Evolutionary conservation across 2,329 filamentous ascomycete genomes (phyloP).

Genomic region (Rhexocercosporidium sp.): DNA sequence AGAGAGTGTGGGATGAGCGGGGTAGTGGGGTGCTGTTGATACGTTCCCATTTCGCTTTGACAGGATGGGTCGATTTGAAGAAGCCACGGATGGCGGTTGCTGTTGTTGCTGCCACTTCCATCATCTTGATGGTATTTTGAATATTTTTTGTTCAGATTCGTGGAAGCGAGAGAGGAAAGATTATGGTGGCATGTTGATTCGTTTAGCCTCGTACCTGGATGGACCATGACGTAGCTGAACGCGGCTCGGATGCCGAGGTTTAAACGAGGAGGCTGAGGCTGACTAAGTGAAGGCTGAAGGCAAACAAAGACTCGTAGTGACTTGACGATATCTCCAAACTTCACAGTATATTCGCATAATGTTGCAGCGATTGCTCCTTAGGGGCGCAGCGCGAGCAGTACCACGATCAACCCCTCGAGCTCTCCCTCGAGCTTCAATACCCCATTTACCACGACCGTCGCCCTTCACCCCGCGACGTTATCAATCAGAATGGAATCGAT

Average conservation of each 20-base stretch:
- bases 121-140: slow-evolving; percentile 34
- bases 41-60: slow-evolving; percentile 66
- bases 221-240: not conserved
- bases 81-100: slow-evolving; percentile 34
- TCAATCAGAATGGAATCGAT: slow-evolving; percentile 9
- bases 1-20: slow-evolving; percentile 76
- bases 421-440: not conserved
- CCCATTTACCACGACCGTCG: not conserved
- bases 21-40: slow-evolving; percentile 60
- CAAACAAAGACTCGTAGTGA: not conserved
- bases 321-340: not conserved
- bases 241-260: not conserved
- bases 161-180: not conserved
- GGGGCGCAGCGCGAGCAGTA: not conserved
- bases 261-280: slow-evolving; percentile 5
- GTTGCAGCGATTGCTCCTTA: not conserved
- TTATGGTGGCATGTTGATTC: not conserved
- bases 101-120: slow-evolving; percentile 34
- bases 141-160: not conserved
- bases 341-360: not conserved
- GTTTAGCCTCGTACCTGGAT: not conserved
- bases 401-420: not conserved
- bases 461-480: slow-evolving; percentile 11
- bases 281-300: slow-evolving; percentile 1
- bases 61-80: slow-evolving; percentile 36